A percentile compares a stretch with the other conserved stretches of the same genome.
Evolutionary conservation across 768 basidiomycete genomes (phyloP).

Genomic region (Termitomyces sp.): DNA sequence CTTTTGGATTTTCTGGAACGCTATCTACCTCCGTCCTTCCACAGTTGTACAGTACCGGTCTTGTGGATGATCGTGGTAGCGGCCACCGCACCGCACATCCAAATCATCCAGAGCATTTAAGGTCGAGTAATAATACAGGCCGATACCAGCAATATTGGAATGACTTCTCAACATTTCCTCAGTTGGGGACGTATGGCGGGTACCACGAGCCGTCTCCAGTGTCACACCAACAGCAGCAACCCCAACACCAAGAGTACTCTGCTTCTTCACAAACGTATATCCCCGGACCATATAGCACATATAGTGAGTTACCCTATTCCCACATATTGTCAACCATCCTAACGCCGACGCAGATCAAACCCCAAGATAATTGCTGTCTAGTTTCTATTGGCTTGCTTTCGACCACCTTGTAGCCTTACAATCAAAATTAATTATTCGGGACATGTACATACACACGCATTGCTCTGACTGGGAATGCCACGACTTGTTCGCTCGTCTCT

Average conservation of each 20-base stretch:
- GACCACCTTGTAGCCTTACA: conserved; percentile 6
- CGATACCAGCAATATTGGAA: conserved; percentile 52
- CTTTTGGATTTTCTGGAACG: conserved; percentile 33
- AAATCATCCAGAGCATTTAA: conserved; percentile 10
- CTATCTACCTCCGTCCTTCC: conserved; percentile 71
- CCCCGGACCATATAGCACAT: conserved; percentile 20
- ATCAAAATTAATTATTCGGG: background rate
- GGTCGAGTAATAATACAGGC: conserved; percentile 14
- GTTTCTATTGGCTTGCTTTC: conserved; percentile 5
- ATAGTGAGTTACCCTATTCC: conserved; percentile 15
- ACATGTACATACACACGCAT: conserved; percentile 1
- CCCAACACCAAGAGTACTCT: conserved; percentile 10
- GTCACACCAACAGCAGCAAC: conserved; percentile 8
- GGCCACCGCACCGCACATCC: background rate
- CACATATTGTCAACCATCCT: background rate
- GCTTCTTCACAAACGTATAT: conserved; percentile 17
- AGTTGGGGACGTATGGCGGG: conserved; percentile 35
- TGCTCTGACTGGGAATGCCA: conserved; percentile 1
- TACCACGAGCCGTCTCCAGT: conserved; percentile 14
- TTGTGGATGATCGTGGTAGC: conserved; percentile 42
- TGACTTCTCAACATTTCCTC: conserved; percentile 48
- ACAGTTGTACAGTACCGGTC: conserved; percentile 69
- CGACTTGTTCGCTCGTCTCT: conserved; percentile 1
- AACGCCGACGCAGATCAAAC: conserved; percentile 1
- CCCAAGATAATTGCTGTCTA: conserved; percentile 6